Evolutionary conservation across 2,329 filamentous ascomycete genomes (phyloP), one percentile per base, ranked within the genome.

Genomic region (Xylaria hypoxylon): DNA sequence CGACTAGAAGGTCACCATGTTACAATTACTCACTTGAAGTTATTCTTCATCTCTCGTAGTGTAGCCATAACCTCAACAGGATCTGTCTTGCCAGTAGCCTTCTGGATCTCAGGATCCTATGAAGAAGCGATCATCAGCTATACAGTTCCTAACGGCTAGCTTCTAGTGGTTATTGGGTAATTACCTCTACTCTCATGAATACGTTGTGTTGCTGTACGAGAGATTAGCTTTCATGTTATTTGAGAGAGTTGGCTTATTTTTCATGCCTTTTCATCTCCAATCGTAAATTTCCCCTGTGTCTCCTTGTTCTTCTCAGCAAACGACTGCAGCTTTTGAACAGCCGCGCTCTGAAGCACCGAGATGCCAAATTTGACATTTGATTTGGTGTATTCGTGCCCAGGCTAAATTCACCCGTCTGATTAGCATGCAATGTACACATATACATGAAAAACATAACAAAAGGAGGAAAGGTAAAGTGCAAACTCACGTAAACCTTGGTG

Each of bases 331-430:
- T 90, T 91, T 83, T 92, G 89, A 69, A 97, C 88, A 0, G 92
- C 85, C 55, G 92, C 89, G 47, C 87, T 91, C 74, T 92, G 89
- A 62, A 91, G 82, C 17, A 98, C 91, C 2, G 90, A 91, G 65
- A 91, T 81, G 53, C 89, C 90, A 77, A 99, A 99, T 78, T 93
- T 93, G 75, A 96, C 93, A 76, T 99, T 99, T 58, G 91, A 87
- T 80, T 96, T 97, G n/a, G 96, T 99, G 82, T 99, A 99, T 79
- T 98, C 96, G 75, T 99, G 96, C 3, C 96, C 96, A 19, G 95
- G 94, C 90, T 95, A 68, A 24, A 5, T 15, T n/a, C 42, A 7
- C 50, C 24, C 33, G 24, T 17, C 15, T 1, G 5, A 3, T 66
- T 50, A 71, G 62, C 28, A 31, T 1, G 15, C 3, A 38, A 7